A percentile compares a stretch with the other conserved stretches of the same genome.
These are phyloP conservation scores for Colletotrichum sp. DNA, from an alignment of 2,329 filamentous ascomycete genomes.

Conservation along the genomic window DNA sequence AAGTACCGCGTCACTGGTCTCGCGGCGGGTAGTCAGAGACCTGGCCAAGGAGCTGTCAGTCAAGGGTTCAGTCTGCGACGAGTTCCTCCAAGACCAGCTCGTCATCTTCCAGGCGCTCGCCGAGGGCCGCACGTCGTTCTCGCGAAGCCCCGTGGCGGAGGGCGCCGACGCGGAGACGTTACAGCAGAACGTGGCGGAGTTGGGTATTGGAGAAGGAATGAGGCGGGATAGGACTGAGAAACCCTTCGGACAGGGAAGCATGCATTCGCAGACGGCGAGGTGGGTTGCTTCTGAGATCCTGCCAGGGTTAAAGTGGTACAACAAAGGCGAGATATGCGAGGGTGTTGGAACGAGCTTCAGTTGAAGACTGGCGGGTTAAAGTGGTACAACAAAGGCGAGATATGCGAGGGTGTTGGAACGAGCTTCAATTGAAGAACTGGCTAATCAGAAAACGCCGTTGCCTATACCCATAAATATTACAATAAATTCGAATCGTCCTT, in stretches of 20 bases:
- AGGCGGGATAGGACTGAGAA: constrained; percentile 49
- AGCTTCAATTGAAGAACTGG: background rate
- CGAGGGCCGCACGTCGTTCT: constrained; percentile 55
- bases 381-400: constrained; percentile 57
- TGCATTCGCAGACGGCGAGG: constrained; percentile 64
- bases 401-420: constrained; percentile 53
- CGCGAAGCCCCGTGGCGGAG: constrained; percentile 23
- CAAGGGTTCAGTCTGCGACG: constrained; percentile 45
- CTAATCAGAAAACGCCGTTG: background rate
- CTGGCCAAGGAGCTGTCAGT: constrained; percentile 49
- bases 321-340: constrained; percentile 54
- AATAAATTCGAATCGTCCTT: background rate
- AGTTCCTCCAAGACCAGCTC: constrained; percentile 66
- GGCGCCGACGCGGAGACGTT: constrained; percentile 23
- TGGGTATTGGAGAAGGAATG: constrained; percentile 32
- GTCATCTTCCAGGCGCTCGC: constrained; percentile 65
- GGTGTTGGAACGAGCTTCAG: constrained; percentile 41
- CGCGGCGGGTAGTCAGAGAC: constrained; percentile 48
- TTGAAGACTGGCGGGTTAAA: constrained; percentile 32
- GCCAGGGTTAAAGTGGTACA: constrained; percentile 53
- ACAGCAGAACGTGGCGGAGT: constrained; percentile 32
- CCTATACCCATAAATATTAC: background rate
- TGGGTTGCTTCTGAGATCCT: constrained; percentile 63
- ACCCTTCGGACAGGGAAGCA: constrained; percentile 62
- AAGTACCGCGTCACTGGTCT: constrained; percentile 44